These are phyloP conservation scores for Hymenotorrendiella dingleyae DNA, from an alignment of 2,329 filamentous ascomycete genomes.

Conservation along the genomic window DNA sequence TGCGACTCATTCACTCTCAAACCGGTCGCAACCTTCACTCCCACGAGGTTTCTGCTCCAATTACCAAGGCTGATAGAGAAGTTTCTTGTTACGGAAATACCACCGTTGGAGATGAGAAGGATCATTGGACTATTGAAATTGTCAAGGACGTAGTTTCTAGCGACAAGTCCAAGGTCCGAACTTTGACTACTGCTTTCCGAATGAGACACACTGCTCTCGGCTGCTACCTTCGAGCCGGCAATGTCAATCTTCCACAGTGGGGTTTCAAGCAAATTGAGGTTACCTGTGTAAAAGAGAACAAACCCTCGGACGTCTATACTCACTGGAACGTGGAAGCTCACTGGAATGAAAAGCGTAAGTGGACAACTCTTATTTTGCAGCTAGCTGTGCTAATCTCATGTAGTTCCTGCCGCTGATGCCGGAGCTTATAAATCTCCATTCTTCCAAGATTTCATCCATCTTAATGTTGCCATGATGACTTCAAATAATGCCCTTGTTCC, in stretches of 20 bases:
- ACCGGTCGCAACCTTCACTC: constrained; percentile 97
- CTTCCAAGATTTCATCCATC: constrained; percentile 92
- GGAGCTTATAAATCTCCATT: constrained; percentile 95
- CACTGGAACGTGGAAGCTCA: constrained; percentile 99
- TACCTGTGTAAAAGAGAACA: constrained; percentile 89
- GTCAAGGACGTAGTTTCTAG: constrained; percentile 74
- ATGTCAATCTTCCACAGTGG: constrained; percentile 96
- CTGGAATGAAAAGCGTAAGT: constrained; percentile 84
- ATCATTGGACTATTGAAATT: constrained; percentile 94
- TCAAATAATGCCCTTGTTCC: constrained; percentile 98
- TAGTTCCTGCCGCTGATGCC: constrained; percentile 82
- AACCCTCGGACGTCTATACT: constrained; percentile 86
- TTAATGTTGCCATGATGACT: constrained; percentile 99
- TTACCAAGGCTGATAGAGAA: constrained; percentile 85
- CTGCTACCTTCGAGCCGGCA: constrained; percentile 93
- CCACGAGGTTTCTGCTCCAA: constrained; percentile 79
- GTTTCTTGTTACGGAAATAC: constrained; percentile 95
- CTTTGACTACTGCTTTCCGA: constrained; percentile 88
- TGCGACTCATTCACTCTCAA: constrained; percentile 89
- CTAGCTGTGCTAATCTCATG: constrained; percentile 32
- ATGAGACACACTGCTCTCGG: constrained; percentile 75
- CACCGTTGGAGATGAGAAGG: constrained; percentile 93
- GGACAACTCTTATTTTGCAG: background rate
- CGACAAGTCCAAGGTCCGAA: constrained; percentile 79
- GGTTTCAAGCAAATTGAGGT: constrained; percentile 99